Base-by-base conservation (phyloP, 2,329 filamentous ascomycete genomes). In the Xylariaceae sp. region DNA sequence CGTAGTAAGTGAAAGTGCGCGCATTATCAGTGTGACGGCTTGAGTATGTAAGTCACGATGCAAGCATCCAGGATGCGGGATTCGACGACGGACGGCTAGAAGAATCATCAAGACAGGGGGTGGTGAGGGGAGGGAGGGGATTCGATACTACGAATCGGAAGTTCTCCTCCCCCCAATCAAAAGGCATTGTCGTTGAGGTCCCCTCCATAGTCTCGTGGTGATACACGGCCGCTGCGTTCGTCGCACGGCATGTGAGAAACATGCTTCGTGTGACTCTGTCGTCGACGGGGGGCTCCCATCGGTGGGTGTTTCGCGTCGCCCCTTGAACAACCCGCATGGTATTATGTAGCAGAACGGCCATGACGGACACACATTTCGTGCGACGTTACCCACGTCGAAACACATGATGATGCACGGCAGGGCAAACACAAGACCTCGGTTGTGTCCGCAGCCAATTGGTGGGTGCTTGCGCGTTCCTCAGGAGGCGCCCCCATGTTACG, bases 381-480 rank as follows among this genome's bases (percentile, higher is more conserved):
- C 58, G 39, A 63, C 60, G 68, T 69, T 30, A 30, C 64, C 62
- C 59, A 68, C 64, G 59, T 62, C 63, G 62, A 65, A 30, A 30
- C 64, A 49, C 51, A 55, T 39, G 51, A 53, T 55, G 64, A 53
- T 55, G 64, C 60, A 67, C 56, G 53, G 51, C 64, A 30, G 23
- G 23, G 65, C 67, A 64, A 68, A 62, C 65, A 66, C 62, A 62
- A 59, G 51, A 56, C 62, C 58, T 71, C 68, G 69, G 67, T 63
- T 69, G 68, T 64, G 59, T 64, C 66, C 65, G 64, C 57, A 64
- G 62, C 64, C 69, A 70, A 70, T 70, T 69, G 67, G 68, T 67
- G 59, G 58, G 59, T 51, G 59, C 56, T 50, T 62, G 56, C 62
- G 30, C 48, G 45, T 57, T 49, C 8, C 8, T 51, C 55, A 42